Base-by-base conservation (phyloP, 192 early-diverging fungal genomes). In the Coemansia sp. region DNA sequence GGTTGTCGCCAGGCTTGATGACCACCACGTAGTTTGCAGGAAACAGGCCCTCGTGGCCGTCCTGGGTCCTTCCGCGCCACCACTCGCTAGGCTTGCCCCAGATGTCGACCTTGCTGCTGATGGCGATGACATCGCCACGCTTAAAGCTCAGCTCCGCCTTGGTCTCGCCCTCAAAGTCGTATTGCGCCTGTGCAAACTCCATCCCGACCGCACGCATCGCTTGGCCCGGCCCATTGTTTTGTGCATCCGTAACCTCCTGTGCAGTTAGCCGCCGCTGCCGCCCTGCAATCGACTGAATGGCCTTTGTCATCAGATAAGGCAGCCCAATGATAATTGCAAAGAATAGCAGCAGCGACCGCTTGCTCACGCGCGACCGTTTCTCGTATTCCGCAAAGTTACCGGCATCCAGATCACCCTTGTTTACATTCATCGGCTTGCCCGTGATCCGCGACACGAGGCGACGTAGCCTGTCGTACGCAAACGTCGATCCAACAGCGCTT, bases 1-100 rank as follows among this genome's bases (percentile, higher is more conserved):
- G 77, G n/a, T 93, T 94, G 72, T 89, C 88, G 23, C 78, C 78
- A 21, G 78, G 72, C 60, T 59, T 52, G 34, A 97, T 91, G 10
- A 93, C 84, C 35, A 93, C 86, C n/a, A 95, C 93, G 64, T 95
- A 99, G 64, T 88, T 95, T 62, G 88, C 85, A 12, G 97, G 95
- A 85, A 99, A 99, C 23, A 92, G 65, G 12, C 95, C 97, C 66
- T 93, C 87, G 39, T 82, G 82, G 6, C 97, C 95, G 51, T 84
- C 85, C 64, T 93, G 89, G 10, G 90, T 79, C 33, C 91, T 74
- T 12, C 95, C 97, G 40, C 90, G 74, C 97, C 97, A 99, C 97
- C 97, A 99, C 72, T 84, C 84, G 34, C 87, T 85, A 30, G 87
- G 88, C 61, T 87, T 82, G 16, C 91, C 90, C 53, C 87, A 90